Evolutionary conservation across 768 basidiomycete genomes (phyloP), one percentile per base, ranked within the genome.

Genomic region (Pleurotus tuber-regium): DNA sequence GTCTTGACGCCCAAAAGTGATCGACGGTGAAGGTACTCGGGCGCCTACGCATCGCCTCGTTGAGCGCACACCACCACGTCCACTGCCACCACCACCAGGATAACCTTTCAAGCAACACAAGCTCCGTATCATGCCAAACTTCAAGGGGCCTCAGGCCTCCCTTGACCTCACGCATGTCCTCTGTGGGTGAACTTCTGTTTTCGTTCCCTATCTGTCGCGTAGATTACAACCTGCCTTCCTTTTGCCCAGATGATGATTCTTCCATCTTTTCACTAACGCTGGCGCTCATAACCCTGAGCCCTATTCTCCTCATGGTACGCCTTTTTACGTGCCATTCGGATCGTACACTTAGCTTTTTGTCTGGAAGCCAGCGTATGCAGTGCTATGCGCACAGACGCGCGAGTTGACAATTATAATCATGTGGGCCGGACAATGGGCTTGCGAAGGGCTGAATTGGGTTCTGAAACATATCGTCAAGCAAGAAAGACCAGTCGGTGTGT

Each of bases 321-420:
- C 25, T 44, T 50, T 44, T 16, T 38, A 36, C 42, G 50, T 28
- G 24, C 21, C 21, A 21, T 24, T 29, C 16, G 40, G 23, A 40
- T 43, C 29, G 24, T 44, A 14, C 24, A 8, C 42, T 47, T 43
- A 42, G 35, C 30, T 4, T 31, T 14, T 4, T 16, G 6, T 19
- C 33, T 31, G 46, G 30, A 48, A 92, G 89, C 82, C 90, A 29
- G 85, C 88, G 10, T 92, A 92, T 65, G 87, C 87, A 5, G 85
- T 76, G 2, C 72, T 92, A 8, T 79, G 83, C 2, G 76, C 89
- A 2, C 81, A 86, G 55, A 89, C 86, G 3, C 83, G 91, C 24
- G 91, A 93, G 66, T 78, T 87, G 44, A 69, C 85, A n/a, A 77
- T 93, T 62, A 77, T 91, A 54, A 75, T 83, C 38, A 92, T 92